phyloP scores from a whole-genome alignment of 768 basidiomycete genomes.

The Symmetrospora coprosmae region DNA sequence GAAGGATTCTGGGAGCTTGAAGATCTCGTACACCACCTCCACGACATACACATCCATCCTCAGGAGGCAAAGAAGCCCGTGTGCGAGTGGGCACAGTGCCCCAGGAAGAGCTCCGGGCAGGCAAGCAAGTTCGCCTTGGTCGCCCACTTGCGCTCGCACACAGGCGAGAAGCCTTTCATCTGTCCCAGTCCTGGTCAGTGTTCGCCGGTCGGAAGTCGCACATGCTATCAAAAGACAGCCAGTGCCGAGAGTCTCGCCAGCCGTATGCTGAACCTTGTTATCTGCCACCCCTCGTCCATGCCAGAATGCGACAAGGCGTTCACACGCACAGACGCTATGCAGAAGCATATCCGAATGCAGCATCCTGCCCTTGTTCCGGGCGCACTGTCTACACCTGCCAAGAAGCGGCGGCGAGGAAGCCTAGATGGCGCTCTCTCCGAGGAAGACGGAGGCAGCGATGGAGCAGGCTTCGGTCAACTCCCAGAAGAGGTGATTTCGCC shows the following conservation, averaged over 20 bases:
- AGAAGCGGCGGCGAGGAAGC: conserved; percentile 21
- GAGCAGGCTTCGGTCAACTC: neutral
- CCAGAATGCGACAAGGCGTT: conserved; percentile 92
- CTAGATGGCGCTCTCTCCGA: too few relatives aligned
- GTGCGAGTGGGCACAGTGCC: conserved; percentile 78
- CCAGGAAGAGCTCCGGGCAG: conserved; percentile 63
- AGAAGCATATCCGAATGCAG: conserved; percentile 67
- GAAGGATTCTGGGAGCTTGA: conserved; percentile 16
- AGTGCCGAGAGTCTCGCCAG: too few relatives aligned
- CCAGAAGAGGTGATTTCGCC: too few relatives aligned
- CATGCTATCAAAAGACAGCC: too few relatives aligned
- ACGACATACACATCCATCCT: conserved; percentile 51
- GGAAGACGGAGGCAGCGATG: neutral
- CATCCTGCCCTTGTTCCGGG: conserved; percentile 69
- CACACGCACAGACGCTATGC: conserved; percentile 79
- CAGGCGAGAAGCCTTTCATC: conserved; percentile 83
- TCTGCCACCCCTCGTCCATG: too few relatives aligned
- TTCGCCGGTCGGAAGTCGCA: neutral
- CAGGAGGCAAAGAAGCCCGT: conserved; percentile 67
- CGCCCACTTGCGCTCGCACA: conserved; percentile 80
- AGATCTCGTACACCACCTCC: conserved; percentile 13
- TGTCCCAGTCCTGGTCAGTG: conserved; percentile 61
- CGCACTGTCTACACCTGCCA: conserved; percentile 41
- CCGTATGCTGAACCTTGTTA: too few relatives aligned
- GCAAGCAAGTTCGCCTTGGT: conserved; percentile 79